These are phyloP conservation scores for Lichina pygmaea DNA, from an alignment of 495 filamentous ascomycete species.

Conservation along the genomic window DNA sequence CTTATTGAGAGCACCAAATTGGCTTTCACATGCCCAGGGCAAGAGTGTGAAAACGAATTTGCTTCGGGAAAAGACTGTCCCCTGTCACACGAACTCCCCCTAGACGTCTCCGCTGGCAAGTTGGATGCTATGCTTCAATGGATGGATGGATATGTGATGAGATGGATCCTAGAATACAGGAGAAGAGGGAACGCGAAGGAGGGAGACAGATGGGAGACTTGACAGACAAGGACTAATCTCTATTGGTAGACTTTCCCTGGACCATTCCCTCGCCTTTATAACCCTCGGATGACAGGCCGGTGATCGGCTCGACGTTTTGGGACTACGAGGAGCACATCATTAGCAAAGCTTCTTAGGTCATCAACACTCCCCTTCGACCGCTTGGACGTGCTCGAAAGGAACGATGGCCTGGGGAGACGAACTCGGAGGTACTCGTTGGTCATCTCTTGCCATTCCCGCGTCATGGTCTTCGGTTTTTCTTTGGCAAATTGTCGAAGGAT, in stretches of 20 bases:
- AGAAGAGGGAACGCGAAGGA: background rate
- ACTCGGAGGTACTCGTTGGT: constrained; percentile 81
- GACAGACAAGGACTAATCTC: background rate
- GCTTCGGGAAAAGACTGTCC: too few species aligned
- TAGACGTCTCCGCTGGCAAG: too few species aligned
- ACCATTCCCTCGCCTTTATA: constrained; percentile 50
- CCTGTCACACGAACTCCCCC: too few species aligned
- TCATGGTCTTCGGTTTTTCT: constrained; percentile 61
- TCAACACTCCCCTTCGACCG: background rate
- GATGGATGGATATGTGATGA: background rate
- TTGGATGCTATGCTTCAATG: background rate
- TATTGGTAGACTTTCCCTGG: constrained; percentile 7
- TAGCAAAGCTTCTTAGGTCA: background rate
- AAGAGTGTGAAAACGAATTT: too few species aligned
- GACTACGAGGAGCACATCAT: constrained; percentile 18
- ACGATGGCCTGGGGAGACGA: background rate
- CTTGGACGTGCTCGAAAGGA: background rate
- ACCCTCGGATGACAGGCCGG: constrained; percentile 53
- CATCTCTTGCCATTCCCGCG: constrained; percentile 79
- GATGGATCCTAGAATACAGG: background rate
- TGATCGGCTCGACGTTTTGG: constrained; percentile 75
- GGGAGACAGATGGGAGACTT: background rate
- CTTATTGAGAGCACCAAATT: too few species aligned
- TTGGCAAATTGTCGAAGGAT: constrained; percentile 34
- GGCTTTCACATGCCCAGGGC: too few species aligned